phyloP scores from a whole-genome alignment of 495 filamentous ascomycete species.

The Symbiotaphrina buchneri region DNA sequence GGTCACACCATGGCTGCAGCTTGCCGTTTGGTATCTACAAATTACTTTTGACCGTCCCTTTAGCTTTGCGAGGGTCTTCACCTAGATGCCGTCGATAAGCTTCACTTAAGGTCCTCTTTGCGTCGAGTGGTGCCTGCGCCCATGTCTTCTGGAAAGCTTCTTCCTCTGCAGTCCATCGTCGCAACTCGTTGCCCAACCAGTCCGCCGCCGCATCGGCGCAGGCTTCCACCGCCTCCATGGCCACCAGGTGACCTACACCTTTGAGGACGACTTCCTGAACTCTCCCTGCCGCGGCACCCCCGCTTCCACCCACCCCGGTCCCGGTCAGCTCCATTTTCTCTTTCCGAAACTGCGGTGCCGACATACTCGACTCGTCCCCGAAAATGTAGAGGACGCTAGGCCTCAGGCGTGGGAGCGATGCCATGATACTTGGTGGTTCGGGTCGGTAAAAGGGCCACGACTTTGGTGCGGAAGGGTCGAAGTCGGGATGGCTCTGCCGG shows the following conservation, averaged over 20 bases:
- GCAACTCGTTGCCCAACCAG: slow-evolving; percentile 41
- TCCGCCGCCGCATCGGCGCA: slow-evolving; percentile 30
- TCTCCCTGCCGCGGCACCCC: slow-evolving; percentile 37
- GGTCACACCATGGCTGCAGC: no score
- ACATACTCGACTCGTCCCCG: slow-evolving; percentile 41
- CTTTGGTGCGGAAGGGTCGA: not conserved
- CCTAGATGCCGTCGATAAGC: no score
- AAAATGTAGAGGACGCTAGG: slow-evolving; percentile 74
- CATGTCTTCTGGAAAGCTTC: slow-evolving; percentile 18
- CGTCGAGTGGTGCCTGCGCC: no score
- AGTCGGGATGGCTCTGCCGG: slow-evolving; percentile 12
- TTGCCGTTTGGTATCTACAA: no score
- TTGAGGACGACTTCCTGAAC: slow-evolving; percentile 45
- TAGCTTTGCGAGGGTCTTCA: no score
- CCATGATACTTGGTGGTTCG: slow-evolving; percentile 39
- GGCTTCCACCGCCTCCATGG: slow-evolving; percentile 51
- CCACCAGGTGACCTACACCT: slow-evolving; percentile 57
- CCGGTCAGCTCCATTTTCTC: slow-evolving; percentile 43
- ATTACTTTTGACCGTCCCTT: no score
- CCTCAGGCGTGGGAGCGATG: slow-evolving; percentile 40
- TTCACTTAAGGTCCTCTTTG: no score
- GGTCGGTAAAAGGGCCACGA: slow-evolving; percentile 2
- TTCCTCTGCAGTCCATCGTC: slow-evolving; percentile 40
- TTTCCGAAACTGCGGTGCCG: slow-evolving; percentile 21
- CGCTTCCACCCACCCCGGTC: slow-evolving; percentile 40